phyloP scores from a whole-genome alignment of 2,329 filamentous ascomycete species.

The Claviceps arundinis region DNA sequence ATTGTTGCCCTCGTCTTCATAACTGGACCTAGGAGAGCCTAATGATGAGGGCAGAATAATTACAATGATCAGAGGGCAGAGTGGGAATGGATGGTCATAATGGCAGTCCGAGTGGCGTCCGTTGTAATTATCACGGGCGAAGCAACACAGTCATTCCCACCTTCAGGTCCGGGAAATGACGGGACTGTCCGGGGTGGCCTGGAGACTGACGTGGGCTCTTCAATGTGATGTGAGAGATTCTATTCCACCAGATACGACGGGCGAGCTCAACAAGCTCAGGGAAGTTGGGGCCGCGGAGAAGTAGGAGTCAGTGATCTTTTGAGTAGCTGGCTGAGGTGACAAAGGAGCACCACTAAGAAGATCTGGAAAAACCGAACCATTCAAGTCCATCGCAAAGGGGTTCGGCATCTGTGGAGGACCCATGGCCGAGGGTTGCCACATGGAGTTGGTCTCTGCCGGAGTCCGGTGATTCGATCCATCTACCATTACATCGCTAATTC shows the following conservation, averaged over 20 bases:
- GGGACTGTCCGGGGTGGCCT: slow-evolving; percentile 58
- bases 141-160: slow-evolving; percentile 44
- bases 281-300: slow-evolving; percentile 68
- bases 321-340: slow-evolving; percentile 62
- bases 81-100: slow-evolving; percentile 46
- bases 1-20: slow-evolving; percentile 4
- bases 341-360: slow-evolving; percentile 58
- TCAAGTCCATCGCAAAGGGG: slow-evolving; percentile 63
- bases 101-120: slow-evolving; percentile 48
- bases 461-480: slow-evolving; percentile 61
- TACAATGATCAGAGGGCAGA: slow-evolving; percentile 43
- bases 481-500: slow-evolving; percentile 81
- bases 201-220: slow-evolving; percentile 53
- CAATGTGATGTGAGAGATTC: slow-evolving; percentile 44
- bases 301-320: slow-evolving; percentile 59
- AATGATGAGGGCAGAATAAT: slow-evolving; percentile 44
- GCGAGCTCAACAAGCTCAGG: slow-evolving; percentile 60
- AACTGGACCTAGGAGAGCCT: slow-evolving; percentile 35
- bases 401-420: slow-evolving; percentile 54
- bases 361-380: slow-evolving; percentile 63
- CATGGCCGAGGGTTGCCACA: slow-evolving; percentile 60
- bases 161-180: slow-evolving; percentile 46
- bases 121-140: slow-evolving; percentile 51
- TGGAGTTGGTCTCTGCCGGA: slow-evolving; percentile 38
- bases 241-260: slow-evolving; percentile 50